Evolutionary conservation across 352 stramenopile genomes (phyloP).

Genomic region (Globisporangium cystogenes): DNA sequence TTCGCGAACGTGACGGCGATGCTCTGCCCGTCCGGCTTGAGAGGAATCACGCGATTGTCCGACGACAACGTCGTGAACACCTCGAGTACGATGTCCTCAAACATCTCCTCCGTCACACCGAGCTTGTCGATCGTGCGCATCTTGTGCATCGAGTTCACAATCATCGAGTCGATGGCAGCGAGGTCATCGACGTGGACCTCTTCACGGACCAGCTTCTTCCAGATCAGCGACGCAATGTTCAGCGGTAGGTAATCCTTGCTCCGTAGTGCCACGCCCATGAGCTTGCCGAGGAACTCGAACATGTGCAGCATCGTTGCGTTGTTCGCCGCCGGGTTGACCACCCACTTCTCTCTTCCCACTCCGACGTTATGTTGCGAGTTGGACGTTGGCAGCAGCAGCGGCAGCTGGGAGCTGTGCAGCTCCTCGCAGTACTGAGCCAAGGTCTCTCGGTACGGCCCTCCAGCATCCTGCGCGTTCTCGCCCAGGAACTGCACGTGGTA

Average conservation of each 20-base stretch:
- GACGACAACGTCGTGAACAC: slow-evolving; percentile 88
- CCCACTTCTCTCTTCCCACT: slow-evolving; percentile 83
- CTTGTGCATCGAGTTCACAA: slow-evolving; percentile 85
- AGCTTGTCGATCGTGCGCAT: slow-evolving; percentile 76
- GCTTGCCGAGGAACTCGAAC: slow-evolving; percentile 91
- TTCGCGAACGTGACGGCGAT: slow-evolving; percentile 78
- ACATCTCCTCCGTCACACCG: slow-evolving; percentile 81
- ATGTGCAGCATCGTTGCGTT: slow-evolving; percentile 56
- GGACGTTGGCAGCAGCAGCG: slow-evolving; percentile 84
- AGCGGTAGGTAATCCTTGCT: slow-evolving; percentile 88
- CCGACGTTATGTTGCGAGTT: slow-evolving; percentile 90
- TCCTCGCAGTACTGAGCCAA: slow-evolving; percentile 82
- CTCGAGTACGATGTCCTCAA: slow-evolving; percentile 89
- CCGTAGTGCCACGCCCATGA: slow-evolving; percentile 86
- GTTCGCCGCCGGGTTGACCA: slow-evolving; percentile 79
- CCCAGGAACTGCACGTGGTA: slow-evolving; percentile 86
- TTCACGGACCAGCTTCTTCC: slow-evolving; percentile 86
- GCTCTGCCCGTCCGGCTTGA: slow-evolving; percentile 56
- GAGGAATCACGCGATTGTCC: slow-evolving; percentile 72
- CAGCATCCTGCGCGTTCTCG: slow-evolving; percentile 82
- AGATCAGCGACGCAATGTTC: slow-evolving; percentile 83
- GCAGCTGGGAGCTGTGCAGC: slow-evolving; percentile 72
- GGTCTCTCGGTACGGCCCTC: slow-evolving; percentile 83
- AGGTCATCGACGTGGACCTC: slow-evolving; percentile 76
- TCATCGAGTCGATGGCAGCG: slow-evolving; percentile 74